Evolutionary conservation across 2,329 filamentous ascomycete species (phyloP).

Genomic region (Zymoseptoria ardabiliae): DNA sequence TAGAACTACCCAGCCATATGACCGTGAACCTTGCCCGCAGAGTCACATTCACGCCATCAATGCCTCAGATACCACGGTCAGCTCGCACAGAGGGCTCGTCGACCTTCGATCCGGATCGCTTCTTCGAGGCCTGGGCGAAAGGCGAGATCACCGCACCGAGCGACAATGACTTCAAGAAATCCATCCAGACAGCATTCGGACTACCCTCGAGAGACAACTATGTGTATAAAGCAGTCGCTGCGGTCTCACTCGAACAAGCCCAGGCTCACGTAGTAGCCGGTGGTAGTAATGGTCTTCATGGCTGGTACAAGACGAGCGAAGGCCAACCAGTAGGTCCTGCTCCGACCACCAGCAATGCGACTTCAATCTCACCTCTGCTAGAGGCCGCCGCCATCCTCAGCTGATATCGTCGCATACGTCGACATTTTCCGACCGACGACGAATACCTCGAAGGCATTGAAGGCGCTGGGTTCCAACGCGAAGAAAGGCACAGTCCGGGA

Average conservation of each 20-base stretch:
- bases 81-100: slow-evolving; percentile 32
- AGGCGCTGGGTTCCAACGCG: slow-evolving; percentile 57
- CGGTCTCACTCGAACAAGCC: slow-evolving; percentile 44
- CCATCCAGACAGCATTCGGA: slow-evolving; percentile 42
- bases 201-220: slow-evolving; percentile 42
- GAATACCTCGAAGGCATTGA: slow-evolving; percentile 55
- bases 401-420: slow-evolving; percentile 60
- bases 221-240: slow-evolving; percentile 44
- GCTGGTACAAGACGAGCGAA: slow-evolving; percentile 43
- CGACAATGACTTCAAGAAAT: slow-evolving; percentile 39
- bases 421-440: slow-evolving; percentile 57
- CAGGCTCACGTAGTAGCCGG: slow-evolving; percentile 44
- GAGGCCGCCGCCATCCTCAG: slow-evolving; percentile 41
- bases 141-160: slow-evolving; percentile 32
- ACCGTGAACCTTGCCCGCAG: too few relatives aligned
- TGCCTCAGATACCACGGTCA: background rate
- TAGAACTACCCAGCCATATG: too few relatives aligned
- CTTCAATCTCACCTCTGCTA: slow-evolving; percentile 7
- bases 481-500: slow-evolving; percentile 56
- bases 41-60: background rate
- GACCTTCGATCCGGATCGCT: slow-evolving; percentile 40
- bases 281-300: slow-evolving; percentile 40
- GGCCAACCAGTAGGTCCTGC: slow-evolving; percentile 30
- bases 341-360: background rate
- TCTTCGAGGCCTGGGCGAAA: slow-evolving; percentile 38